Percentiles rank a stretch among this genome's conserved stretches.
Evolutionary conservation across 192 early-diverging fungal species (phyloP).

Genomic region (Rhizoclosmatium globosum): DNA sequence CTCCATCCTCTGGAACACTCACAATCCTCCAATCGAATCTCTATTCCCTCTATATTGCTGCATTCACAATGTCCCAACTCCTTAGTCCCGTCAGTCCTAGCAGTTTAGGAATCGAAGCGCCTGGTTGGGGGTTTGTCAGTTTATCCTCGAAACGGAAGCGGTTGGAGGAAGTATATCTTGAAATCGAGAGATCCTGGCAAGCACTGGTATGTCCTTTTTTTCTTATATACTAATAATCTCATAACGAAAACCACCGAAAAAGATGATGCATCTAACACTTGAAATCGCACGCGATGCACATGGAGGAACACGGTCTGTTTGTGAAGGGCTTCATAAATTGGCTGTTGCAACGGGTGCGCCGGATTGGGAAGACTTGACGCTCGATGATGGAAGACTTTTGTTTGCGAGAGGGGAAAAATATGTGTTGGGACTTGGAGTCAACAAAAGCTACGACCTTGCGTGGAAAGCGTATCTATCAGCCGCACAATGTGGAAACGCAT

Average conservation of each 20-base stretch:
- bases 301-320: constrained; percentile 30
- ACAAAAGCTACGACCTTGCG: constrained; percentile 55
- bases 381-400: constrained; percentile 55
- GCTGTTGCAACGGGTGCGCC: constrained; percentile 62
- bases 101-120: constrained; percentile 4
- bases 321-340: constrained; percentile 54
- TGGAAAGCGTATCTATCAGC: constrained; percentile 57
- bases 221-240: not conserved
- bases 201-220: constrained; percentile 16
- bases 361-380: constrained; percentile 60
- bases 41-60: constrained; percentile 16
- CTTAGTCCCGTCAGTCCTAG: not conserved
- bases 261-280: constrained; percentile 55
- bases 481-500: constrained; percentile 47
- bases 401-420: constrained; percentile 63
- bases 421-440: constrained; percentile 56
- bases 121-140: not conserved
- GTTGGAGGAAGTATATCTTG: constrained; percentile 20
- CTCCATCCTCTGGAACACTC: not conserved
- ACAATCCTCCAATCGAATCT: constrained; percentile 18
- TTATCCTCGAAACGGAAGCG: constrained; percentile 19
- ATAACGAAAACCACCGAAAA: not conserved
- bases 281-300: constrained; percentile 44
- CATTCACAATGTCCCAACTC: constrained; percentile 15
- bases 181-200: constrained; percentile 33